These are phyloP conservation scores for Termitomyces sp. DNA, from an alignment of 768 basidiomycete species.

Conservation along the genomic window DNA sequence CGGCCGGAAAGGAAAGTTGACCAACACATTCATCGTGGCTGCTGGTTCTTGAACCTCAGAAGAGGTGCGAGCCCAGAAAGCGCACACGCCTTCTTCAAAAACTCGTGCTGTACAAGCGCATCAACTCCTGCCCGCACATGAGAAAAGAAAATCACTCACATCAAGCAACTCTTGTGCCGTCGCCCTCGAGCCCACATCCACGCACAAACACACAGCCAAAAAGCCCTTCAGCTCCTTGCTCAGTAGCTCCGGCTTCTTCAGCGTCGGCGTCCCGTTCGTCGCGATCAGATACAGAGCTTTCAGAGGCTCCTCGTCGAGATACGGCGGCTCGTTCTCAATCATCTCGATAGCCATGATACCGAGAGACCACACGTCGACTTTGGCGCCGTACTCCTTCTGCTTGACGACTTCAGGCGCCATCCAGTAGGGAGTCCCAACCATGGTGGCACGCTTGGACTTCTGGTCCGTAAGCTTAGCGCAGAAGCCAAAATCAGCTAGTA, in stretches of 20 bases:
- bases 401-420: constrained; percentile 99
- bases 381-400: constrained; percentile 95
- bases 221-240: constrained; percentile 94
- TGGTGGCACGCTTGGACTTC: constrained; percentile 96
- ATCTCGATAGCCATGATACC: constrained; percentile 99
- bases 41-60: constrained; percentile 75
- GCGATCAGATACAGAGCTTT: constrained; percentile 95
- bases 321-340: constrained; percentile 97
- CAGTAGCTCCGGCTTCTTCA: constrained; percentile 93
- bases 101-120: constrained; percentile 70
- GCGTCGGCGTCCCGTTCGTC: constrained; percentile 96
- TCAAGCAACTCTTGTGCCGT: constrained; percentile 83
- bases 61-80: constrained; percentile 81
- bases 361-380: constrained; percentile 95
- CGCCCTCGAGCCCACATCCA: constrained; percentile 91
- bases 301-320: constrained; percentile 91
- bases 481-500: constrained; percentile 90
- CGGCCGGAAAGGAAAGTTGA: too few species aligned
- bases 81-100: constrained; percentile 86
- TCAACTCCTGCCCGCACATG: constrained; percentile 6
- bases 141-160: constrained; percentile 42
- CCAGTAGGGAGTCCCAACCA: constrained; percentile 98
- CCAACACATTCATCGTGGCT: constrained; percentile 27
- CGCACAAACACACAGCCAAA: constrained; percentile 96
- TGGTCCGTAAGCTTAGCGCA: constrained; percentile 95